A percentile compares a stretch with the other conserved stretches of the same genome.
Evolutionary conservation across 2,329 filamentous ascomycete species (phyloP).

Genomic region (Fusarium euwallaceae): DNA sequence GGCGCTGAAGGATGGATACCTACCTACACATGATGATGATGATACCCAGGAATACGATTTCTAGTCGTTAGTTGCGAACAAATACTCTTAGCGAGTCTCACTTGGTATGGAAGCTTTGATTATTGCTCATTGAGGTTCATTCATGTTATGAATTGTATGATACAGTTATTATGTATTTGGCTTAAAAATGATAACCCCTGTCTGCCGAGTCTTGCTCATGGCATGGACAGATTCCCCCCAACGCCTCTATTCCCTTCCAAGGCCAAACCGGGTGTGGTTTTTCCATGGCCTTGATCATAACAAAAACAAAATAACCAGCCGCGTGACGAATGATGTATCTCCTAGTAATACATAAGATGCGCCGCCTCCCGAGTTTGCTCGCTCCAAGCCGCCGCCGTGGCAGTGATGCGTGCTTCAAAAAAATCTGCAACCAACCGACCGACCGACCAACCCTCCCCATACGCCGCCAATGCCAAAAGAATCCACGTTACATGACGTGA

Average conservation of each 20-base stretch:
- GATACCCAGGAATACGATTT: constrained; percentile 47
- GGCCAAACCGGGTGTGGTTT: constrained; percentile 15
- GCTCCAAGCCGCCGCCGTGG: constrained; percentile 9
- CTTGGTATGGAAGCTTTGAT: neutral
- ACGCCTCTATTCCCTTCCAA: constrained; percentile 35
- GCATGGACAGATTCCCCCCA: constrained; percentile 4
- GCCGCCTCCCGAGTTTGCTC: constrained; percentile 9
- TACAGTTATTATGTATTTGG: constrained; percentile 21
- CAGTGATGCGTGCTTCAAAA: constrained; percentile 10
- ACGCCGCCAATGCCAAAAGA: constrained; percentile 35
- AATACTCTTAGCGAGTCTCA: neutral
- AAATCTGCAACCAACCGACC: constrained; percentile 26
- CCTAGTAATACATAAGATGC: constrained; percentile 23
- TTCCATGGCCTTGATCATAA: constrained; percentile 16
- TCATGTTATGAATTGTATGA: neutral
- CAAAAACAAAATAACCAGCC: constrained; percentile 9
- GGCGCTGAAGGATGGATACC: constrained; percentile 39
- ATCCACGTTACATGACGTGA: constrained; percentile 26
- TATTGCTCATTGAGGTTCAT: neutral
- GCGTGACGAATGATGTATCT: constrained; percentile 14
- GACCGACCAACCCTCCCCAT: constrained; percentile 5
- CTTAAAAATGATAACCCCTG: constrained; percentile 10
- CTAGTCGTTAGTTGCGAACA: constrained; percentile 11
- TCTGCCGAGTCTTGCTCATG: constrained; percentile 27
- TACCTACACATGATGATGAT: constrained; percentile 8